Conservation (phyloP, 176 grass and related monocot genomes). For the Carex parvula region DNA sequence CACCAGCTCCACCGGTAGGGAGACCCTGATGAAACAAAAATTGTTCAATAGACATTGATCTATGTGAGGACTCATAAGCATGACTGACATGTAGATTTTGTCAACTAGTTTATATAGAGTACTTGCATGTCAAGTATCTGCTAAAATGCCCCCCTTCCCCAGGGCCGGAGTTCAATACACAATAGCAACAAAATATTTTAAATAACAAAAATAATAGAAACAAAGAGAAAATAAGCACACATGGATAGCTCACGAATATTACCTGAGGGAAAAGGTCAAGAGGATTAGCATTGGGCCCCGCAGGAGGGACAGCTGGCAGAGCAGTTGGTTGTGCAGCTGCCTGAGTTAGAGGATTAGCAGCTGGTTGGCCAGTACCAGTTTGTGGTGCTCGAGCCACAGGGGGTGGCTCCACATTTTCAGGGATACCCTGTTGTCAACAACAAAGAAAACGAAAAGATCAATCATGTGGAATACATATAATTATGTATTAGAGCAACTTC, state of each 20-base stretch:
- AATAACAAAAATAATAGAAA: background rate
- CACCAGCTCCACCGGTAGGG: slow-evolving; percentile 43
- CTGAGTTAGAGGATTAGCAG: slow-evolving; percentile 42
- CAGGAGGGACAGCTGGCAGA: slow-evolving; percentile 50
- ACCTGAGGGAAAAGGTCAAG: slow-evolving; percentile 92
- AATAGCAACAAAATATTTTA: background rate
- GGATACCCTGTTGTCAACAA: slow-evolving; percentile 62
- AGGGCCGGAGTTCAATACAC: background rate
- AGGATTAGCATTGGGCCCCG: slow-evolving; percentile 79
- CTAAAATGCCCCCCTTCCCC: background rate
- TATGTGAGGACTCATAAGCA: background rate
- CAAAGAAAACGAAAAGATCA: background rate
- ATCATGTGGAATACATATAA: background rate
- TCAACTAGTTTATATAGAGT: background rate
- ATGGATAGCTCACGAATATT: background rate
- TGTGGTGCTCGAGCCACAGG: slow-evolving; percentile 44
- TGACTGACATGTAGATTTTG: background rate
- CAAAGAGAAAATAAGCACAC: background rate
- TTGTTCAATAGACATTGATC: slow-evolving; percentile 4
- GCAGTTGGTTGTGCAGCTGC: slow-evolving; percentile 26
- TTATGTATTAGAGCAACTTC: background rate
- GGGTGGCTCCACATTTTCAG: slow-evolving; percentile 57
- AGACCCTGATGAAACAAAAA: slow-evolving; percentile 41
- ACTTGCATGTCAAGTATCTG: slow-evolving; percentile 3
- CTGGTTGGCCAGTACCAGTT: slow-evolving; percentile 43